phyloP scores from a whole-genome alignment of 2,329 filamentous ascomycete genomes.

The Ceratocystis variospora region DNA sequence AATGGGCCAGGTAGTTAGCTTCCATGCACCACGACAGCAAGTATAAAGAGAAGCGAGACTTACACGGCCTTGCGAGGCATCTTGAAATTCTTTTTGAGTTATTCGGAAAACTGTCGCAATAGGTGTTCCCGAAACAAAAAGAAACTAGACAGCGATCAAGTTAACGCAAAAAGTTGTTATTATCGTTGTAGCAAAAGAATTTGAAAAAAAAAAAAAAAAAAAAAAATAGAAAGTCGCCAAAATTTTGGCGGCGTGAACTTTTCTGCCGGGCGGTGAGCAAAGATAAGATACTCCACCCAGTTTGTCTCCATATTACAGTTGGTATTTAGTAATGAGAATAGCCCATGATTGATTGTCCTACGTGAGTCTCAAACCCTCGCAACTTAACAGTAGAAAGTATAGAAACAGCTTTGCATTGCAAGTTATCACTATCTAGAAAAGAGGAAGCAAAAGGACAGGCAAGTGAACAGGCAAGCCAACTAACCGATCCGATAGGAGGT shows the following conservation, averaged over 20 bases:
- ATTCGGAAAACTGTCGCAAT: too few species aligned
- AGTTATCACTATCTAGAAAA: neutral
- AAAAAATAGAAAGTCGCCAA: conserved; percentile 27
- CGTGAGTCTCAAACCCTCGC: neutral
- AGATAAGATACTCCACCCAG: neutral
- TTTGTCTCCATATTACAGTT: neutral
- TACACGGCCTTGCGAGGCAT: conserved; percentile 49
- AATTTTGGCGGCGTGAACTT: conserved; percentile 25
- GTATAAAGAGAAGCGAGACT: conserved; percentile 22
- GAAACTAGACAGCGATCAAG: too few species aligned
- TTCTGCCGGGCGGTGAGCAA: conserved; percentile 31
- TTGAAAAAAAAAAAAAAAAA: neutral
- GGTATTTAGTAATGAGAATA: neutral
- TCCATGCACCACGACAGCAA: neutral
- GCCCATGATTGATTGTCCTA: neutral
- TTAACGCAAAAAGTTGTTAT: neutral
- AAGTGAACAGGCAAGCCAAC: neutral
- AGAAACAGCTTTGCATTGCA: neutral
- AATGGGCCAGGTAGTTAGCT: neutral
- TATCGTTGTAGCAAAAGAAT: neutral
- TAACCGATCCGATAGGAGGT: too few species aligned
- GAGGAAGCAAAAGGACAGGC: neutral
- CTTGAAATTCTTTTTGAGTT: conserved; percentile 22
- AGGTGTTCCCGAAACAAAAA: neutral
- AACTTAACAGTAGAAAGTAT: neutral